Evolutionary conservation across 768 basidiomycete genomes (phyloP), one percentile per base, ranked within the genome.

Genomic region (Pleurotus cornucopiae): DNA sequence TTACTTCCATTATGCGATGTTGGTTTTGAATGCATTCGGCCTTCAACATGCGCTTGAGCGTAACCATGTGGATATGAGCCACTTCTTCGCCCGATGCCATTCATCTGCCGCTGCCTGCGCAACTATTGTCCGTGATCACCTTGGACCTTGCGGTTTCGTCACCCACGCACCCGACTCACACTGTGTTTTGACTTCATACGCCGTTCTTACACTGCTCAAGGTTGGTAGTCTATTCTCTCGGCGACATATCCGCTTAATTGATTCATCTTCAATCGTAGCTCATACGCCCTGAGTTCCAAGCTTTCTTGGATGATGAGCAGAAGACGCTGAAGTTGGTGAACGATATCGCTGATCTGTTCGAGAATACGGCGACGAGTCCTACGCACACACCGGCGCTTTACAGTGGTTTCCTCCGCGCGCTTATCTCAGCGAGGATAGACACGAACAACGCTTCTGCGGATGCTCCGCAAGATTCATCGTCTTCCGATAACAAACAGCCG

Each of bases 21-120:
- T 99, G 51, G 91, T 97, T 38, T 74, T 98, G 57, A 94, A 97
- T 66, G 96, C 95, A 1, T 99, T 99, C 63, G 96, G 96, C 9
- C 79, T 99, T 43, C 95, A 99, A 69, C 91, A 96, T 65, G 93
- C 96, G n/a, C 73, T 98, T 55, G 95, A 96, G 70, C 80, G 82
- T 16, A 78, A 82, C 3, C 71, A 80, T 0, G 70, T 89, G 43
- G 84, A 94, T 64, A 85, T 91, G 41, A 85, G 85, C 0, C 86
- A 94, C 71, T 94, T 94, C 73, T 93, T 94, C 64, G 81, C 84
- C 12, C 82, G 89, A 34, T 88, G 87, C 58, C 85, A 93, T 67
- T 77, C 81, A 2, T 79, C 83, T 6, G 91, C 91, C 2, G 84
- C 81, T 23, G 74, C 83, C 5, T 86, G 88, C 65, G 87, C 88